phyloP scores from a whole-genome alignment of 495 filamentous ascomycete species.

The Immersiella caudata region DNA sequence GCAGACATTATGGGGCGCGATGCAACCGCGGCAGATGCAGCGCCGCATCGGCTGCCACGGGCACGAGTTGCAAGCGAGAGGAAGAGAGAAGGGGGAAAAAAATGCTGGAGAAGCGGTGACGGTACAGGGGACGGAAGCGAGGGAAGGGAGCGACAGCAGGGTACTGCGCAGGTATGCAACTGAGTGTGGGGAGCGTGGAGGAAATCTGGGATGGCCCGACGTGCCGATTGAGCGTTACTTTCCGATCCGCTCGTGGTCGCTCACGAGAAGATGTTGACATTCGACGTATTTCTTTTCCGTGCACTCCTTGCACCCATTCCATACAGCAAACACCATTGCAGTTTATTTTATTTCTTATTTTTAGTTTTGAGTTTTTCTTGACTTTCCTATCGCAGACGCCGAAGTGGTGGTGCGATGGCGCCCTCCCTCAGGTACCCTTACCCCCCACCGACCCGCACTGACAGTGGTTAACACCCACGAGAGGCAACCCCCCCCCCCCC shows the following conservation, averaged over 20 bases:
- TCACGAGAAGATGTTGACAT: neutral
- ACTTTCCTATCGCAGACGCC: neutral
- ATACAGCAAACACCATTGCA: too few relatives aligned
- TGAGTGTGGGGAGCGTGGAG: neutral
- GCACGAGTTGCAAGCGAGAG: too few relatives aligned
- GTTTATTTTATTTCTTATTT: too few relatives aligned
- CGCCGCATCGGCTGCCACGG: neutral
- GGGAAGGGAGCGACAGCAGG: neutral
- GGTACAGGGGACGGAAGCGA: neutral
- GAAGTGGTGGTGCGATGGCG: slow-evolving; percentile 1
- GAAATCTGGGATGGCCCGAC: neutral
- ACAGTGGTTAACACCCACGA: too few relatives aligned
- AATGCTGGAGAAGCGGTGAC: too few relatives aligned
- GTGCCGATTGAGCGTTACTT: neutral
- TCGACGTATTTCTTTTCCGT: too few relatives aligned
- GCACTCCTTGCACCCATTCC: too few relatives aligned
- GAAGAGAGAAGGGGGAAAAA: too few relatives aligned
- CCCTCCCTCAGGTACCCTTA: neutral
- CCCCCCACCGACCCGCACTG: neutral
- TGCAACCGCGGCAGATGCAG: neutral
- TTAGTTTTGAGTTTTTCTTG: neutral
- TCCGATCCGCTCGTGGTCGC: neutral
- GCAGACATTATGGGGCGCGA: neutral
- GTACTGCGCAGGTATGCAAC: neutral
- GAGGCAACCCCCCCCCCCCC: neutral